Conservation (phyloP, 1,284 basidiomycete species). For the Coniophora puteana region DNA sequence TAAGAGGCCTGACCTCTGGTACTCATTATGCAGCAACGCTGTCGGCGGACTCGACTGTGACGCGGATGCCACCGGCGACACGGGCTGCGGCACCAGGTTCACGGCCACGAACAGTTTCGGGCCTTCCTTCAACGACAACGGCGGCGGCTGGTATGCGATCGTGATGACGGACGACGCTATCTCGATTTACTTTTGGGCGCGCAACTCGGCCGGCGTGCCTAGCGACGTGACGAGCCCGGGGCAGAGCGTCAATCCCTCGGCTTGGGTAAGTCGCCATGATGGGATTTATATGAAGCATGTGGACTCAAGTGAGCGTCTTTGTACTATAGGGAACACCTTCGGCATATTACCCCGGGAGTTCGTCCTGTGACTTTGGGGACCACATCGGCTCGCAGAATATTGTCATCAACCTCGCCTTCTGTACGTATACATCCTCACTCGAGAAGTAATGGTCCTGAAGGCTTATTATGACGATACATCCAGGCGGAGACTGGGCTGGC, state of each 20-base stretch:
- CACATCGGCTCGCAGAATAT: too few relatives aligned
- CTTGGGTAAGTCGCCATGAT: constrained; percentile 38
- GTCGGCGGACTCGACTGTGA: constrained; percentile 47
- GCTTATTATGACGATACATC: too few relatives aligned
- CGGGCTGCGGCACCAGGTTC: constrained; percentile 42
- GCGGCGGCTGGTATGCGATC: constrained; percentile 42
- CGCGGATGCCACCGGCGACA: constrained; percentile 37
- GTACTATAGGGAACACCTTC: too few relatives aligned
- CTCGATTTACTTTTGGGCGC: constrained; percentile 38
- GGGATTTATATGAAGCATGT: too few relatives aligned
- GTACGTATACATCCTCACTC: too few relatives aligned
- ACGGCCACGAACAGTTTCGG: constrained; percentile 35
- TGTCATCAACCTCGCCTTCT: too few relatives aligned
- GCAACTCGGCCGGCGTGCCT: constrained; percentile 26
- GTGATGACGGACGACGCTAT: constrained; percentile 33
- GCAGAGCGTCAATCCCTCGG: constrained; percentile 22
- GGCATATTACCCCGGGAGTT: too few relatives aligned
- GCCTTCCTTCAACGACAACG: constrained; percentile 35
- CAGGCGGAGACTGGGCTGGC: too few relatives aligned
- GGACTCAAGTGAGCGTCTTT: too few relatives aligned
- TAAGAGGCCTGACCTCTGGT: too few relatives aligned
- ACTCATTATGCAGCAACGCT: constrained; percentile 25
- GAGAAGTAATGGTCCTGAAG: too few relatives aligned
- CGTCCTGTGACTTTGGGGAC: too few relatives aligned
- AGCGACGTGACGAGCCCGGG: constrained; percentile 24